Evolutionary conservation across 1,139 yeast species (phyloP).

Genomic region (Nakaseomyces bracarensis): DNA sequence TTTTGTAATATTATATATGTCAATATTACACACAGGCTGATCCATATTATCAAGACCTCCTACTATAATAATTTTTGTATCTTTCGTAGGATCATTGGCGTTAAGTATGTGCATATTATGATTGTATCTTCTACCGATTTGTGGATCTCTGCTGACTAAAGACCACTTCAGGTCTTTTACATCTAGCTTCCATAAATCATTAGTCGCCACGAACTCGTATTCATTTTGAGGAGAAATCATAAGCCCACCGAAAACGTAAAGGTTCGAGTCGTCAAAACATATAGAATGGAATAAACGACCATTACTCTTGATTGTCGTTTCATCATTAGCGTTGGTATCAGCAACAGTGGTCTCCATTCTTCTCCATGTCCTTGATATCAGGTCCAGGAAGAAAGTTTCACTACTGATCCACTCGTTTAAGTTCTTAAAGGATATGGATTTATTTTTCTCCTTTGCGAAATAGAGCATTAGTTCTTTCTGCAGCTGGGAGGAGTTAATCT

Average conservation of each 20-base stretch:
- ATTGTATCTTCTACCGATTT: slow-evolving; percentile 38
- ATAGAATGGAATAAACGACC: slow-evolving; percentile 58
- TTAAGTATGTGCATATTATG: slow-evolving; percentile 45
- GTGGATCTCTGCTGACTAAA: slow-evolving; percentile 34
- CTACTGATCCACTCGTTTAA: slow-evolving; percentile 43
- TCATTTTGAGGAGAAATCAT: slow-evolving; percentile 28
- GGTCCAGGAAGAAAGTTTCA: slow-evolving; percentile 48
- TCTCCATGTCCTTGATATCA: slow-evolving; percentile 51
- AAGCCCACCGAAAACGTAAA: slow-evolving; percentile 61
- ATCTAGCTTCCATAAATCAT: slow-evolving; percentile 63
- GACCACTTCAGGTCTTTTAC: slow-evolving; percentile 44
- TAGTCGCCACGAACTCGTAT: slow-evolving; percentile 40
- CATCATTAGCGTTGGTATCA: slow-evolving; percentile 13
- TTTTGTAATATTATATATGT: slow-evolving; percentile 47
- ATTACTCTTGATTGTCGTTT: slow-evolving; percentile 33
- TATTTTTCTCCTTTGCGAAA: slow-evolving; percentile 21
- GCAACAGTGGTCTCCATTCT: slow-evolving; percentile 30
- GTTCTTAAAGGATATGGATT: slow-evolving; percentile 17
- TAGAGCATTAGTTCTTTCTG: slow-evolving; percentile 26
- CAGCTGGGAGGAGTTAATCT: slow-evolving; percentile 32
- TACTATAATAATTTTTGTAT: slow-evolving; percentile 47
- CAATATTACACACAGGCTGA: slow-evolving; percentile 37
- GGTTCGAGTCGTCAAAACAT: slow-evolving; percentile 40
- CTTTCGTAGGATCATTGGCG: slow-evolving; percentile 38
- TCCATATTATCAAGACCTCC: slow-evolving; percentile 52